phyloP scores from a whole-genome alignment of 2,329 filamentous ascomycete species.

The Botrytis fabae region DNA sequence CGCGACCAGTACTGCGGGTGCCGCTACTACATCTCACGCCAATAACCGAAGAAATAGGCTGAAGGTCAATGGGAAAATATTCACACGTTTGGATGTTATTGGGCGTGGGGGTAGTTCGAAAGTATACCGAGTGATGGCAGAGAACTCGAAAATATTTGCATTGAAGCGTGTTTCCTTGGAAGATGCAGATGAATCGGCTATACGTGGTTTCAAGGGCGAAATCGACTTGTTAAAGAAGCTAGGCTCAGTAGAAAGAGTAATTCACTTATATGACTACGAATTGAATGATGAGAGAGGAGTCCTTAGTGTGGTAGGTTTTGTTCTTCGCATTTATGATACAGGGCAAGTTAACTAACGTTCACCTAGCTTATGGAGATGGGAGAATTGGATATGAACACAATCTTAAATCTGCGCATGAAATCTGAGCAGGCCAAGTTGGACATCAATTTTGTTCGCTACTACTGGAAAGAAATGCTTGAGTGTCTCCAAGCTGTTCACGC shows the following conservation, averaged over 20 bases:
- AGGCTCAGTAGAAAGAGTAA: conserved; percentile 82
- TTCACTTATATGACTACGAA: conserved; percentile 88
- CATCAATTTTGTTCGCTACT: conserved; percentile 88
- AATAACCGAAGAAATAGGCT: conserved; percentile 75
- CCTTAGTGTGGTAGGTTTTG: conserved; percentile 70
- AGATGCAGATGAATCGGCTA: conserved; percentile 79
- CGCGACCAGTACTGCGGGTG: conserved; percentile 80
- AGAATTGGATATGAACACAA: conserved; percentile 86
- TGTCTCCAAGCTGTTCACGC: conserved; percentile 88
- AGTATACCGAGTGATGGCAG: conserved; percentile 94
- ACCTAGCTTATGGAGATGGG: conserved; percentile 91
- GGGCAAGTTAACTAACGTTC: conserved; percentile 5
- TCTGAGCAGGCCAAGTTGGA: conserved; percentile 76
- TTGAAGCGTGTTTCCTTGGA: conserved; percentile 91
- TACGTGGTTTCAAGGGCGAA: conserved; percentile 89
- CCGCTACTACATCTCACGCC: conserved; percentile 70
- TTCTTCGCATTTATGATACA: not conserved
- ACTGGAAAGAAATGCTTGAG: conserved; percentile 99
- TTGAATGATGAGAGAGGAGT: conserved; percentile 89
- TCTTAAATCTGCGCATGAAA: conserved; percentile 73
- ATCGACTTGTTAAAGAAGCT: conserved; percentile 87
- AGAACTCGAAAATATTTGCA: conserved; percentile 94
- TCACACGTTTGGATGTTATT: conserved; percentile 85
- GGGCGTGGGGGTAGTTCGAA: conserved; percentile 91
- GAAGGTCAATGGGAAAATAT: conserved; percentile 86